These are phyloP conservation scores for Leccinum variabile DNA, from an alignment of 1,284 basidiomycete species.

Conservation along the genomic window DNA sequence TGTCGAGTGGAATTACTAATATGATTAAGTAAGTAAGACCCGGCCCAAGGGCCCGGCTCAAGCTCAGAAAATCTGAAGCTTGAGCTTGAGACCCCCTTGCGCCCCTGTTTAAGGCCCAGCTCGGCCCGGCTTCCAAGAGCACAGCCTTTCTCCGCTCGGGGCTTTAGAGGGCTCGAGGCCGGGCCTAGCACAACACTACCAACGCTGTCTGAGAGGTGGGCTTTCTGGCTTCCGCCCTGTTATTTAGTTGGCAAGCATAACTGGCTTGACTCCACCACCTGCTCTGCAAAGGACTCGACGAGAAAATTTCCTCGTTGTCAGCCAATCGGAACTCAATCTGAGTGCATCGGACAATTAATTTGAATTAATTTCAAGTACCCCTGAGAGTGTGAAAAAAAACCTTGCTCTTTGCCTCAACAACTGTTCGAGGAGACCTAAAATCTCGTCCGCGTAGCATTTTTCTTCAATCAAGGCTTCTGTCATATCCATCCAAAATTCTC, in stretches of 20 bases:
- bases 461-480: background rate
- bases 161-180: background rate
- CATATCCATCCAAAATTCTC: background rate
- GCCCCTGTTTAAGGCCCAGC: background rate
- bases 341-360: background rate
- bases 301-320: too few species aligned
- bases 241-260: too few species aligned
- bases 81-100: background rate
- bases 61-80: background rate
- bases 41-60: background rate
- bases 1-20: too few species aligned
- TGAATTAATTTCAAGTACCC: background rate
- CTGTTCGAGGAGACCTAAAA: background rate
- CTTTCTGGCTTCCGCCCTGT: too few species aligned
- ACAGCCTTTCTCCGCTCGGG: background rate
- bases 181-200: background rate
- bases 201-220: too few species aligned
- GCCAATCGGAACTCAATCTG: background rate
- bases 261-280: background rate
- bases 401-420: background rate
- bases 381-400: background rate
- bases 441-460: conserved; percentile 1
- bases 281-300: background rate
- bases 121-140: background rate
- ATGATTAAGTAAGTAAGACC: too few species aligned